Evolutionary conservation across 306 rosid species (phyloP).

Genomic region (Hippophae gyantsensis): DNA sequence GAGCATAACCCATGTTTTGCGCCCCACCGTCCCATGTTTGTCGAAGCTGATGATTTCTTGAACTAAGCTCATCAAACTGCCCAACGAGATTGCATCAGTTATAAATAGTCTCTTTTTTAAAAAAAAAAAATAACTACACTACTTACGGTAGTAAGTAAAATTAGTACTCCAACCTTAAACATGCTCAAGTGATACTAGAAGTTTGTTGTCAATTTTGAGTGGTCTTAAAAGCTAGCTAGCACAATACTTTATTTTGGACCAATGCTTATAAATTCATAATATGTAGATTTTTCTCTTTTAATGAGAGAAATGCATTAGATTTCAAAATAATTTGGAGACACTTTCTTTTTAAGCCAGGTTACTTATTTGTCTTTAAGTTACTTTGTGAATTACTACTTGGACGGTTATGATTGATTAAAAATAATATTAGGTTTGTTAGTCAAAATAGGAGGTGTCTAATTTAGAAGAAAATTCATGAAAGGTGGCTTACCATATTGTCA

Average conservation of each 20-base stretch:
- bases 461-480: no score
- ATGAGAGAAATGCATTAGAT: neutral
- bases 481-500: no score
- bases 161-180: neutral
- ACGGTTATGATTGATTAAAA: no score
- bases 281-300: no score
- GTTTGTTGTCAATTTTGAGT: no score
- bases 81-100: constrained; percentile 1
- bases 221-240: no score
- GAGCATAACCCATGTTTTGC: constrained; percentile 55
- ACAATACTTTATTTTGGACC: no score
- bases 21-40: constrained; percentile 71
- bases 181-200: no score
- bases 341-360: neutral
- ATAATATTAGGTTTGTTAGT: no score
- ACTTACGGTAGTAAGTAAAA: neutral
- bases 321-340: neutral
- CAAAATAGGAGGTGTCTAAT: no score
- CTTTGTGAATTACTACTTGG: neutral
- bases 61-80: constrained; percentile 73
- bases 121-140: neutral
- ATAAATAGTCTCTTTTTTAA: no score
- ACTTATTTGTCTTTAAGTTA: neutral
- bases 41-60: constrained; percentile 58
- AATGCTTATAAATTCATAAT: no score